phyloP scores from a whole-genome alignment of 179 eudicot genomes.

The Silene coronaria region DNA sequence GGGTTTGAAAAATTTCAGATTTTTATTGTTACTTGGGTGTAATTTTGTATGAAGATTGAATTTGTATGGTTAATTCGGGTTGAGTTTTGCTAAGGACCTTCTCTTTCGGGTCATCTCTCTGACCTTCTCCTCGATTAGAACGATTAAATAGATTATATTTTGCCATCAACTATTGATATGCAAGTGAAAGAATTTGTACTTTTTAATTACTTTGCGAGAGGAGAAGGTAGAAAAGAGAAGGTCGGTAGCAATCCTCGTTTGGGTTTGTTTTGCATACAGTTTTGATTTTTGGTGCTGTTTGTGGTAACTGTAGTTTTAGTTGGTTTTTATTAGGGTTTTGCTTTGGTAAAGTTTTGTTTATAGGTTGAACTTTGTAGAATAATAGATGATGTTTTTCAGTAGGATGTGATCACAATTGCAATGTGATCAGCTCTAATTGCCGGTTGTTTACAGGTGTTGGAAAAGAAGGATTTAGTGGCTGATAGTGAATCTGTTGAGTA shows the following conservation, averaged over 20 bases:
- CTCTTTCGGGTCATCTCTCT: too few species aligned
- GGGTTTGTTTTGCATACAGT: too few species aligned
- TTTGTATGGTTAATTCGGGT: too few species aligned
- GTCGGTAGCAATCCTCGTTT: too few species aligned
- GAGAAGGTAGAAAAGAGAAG: too few species aligned
- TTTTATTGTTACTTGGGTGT: background rate
- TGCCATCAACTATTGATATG: too few species aligned
- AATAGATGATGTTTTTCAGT: background rate
- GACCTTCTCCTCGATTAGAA: too few species aligned
- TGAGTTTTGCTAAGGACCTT: too few species aligned
- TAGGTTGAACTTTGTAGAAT: background rate
- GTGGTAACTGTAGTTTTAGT: background rate
- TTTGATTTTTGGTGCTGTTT: background rate
- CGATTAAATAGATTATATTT: too few species aligned
- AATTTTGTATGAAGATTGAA: too few species aligned
- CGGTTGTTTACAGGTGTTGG: constrained; percentile 55
- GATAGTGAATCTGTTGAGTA: constrained; percentile 49
- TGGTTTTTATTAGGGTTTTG: background rate
- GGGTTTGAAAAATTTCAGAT: background rate
- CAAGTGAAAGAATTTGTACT: too few species aligned
- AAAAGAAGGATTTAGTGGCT: constrained; percentile 44
- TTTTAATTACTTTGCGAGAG: too few species aligned
- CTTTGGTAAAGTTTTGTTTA: background rate
- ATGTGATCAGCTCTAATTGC: background rate
- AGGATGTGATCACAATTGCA: background rate